Percentiles rank a stretch among this genome's conserved stretches.
These are phyloP conservation scores for Colletotrichum orchidophilum DNA, from an alignment of 2,329 filamentous ascomycete genomes.

Conservation along the genomic window DNA sequence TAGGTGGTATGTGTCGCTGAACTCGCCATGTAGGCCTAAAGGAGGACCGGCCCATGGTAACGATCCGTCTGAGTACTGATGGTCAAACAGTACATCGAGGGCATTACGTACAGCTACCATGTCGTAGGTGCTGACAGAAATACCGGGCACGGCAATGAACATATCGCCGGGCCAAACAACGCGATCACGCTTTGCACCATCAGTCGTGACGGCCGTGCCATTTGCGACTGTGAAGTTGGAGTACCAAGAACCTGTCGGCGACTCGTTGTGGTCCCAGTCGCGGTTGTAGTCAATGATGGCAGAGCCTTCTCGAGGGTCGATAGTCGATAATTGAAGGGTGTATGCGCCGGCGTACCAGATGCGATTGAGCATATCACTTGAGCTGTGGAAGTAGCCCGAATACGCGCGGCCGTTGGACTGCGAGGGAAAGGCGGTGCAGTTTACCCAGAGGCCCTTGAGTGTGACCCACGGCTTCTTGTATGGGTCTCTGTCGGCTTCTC, in stretches of 20 bases:
- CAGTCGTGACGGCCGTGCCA: slow-evolving; percentile 47
- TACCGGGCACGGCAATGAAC: slow-evolving; percentile 48
- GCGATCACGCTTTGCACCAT: slow-evolving; percentile 65
- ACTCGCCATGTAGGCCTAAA: slow-evolving; percentile 44
- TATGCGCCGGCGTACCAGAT: slow-evolving; percentile 55
- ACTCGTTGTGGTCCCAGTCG: slow-evolving; percentile 41
- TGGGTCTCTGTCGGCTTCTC: slow-evolving; percentile 19
- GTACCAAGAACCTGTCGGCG: slow-evolving; percentile 45
- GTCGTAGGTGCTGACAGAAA: slow-evolving; percentile 33
- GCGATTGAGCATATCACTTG: slow-evolving; percentile 54
- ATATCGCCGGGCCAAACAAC: slow-evolving; percentile 68
- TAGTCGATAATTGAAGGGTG: slow-evolving; percentile 46
- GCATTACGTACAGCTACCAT: slow-evolving; percentile 55
- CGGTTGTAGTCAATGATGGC: slow-evolving; percentile 47
- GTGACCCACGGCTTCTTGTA: slow-evolving; percentile 41
- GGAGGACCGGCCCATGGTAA: slow-evolving; percentile 61
- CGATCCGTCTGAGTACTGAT: slow-evolving; percentile 52
- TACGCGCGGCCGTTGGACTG: slow-evolving; percentile 58
- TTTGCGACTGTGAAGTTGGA: slow-evolving; percentile 44
- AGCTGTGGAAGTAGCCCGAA: slow-evolving; percentile 54
- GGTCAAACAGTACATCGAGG: slow-evolving; percentile 51
- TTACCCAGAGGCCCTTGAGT: slow-evolving; percentile 48
- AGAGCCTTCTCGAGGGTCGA: slow-evolving; percentile 46
- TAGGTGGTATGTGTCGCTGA: slow-evolving; percentile 66
- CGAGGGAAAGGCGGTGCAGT: slow-evolving; percentile 51